A percentile compares a stretch with the other conserved stretches of the same genome.
phyloP scores from a whole-genome alignment of 371 early-diverging fungal genomes.

The Syncephalastrum racemosum region DNA sequence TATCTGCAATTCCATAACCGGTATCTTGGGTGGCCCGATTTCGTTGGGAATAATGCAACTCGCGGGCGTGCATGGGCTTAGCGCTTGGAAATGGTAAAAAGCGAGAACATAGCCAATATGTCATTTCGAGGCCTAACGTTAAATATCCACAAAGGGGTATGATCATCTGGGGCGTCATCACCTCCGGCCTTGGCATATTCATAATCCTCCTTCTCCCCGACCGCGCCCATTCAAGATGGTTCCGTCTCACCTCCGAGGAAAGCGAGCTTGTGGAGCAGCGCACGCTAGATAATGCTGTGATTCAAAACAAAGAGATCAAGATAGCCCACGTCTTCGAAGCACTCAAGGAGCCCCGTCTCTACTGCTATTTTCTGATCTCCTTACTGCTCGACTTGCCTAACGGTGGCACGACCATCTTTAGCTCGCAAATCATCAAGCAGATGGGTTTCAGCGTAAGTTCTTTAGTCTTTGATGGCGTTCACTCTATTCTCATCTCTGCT shows the following conservation, averaged over 20 bases:
- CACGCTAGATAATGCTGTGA: conserved; percentile 32
- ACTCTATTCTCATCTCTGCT: not conserved
- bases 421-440: conserved; percentile 26
- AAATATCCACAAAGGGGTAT: conserved; percentile 26
- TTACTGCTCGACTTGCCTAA: conserved; percentile 34
- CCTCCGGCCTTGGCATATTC: conserved; percentile 25
- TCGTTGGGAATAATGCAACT: conserved; percentile 5
- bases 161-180: conserved; percentile 33
- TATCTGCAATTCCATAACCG: too few relatives aligned
- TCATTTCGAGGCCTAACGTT: not conserved
- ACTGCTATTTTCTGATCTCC: conserved; percentile 29
- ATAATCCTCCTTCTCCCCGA: conserved; percentile 38
- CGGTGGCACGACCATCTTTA: conserved; percentile 39
- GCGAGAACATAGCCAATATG: not conserved
- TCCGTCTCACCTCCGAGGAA: conserved; percentile 35
- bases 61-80: conserved; percentile 18
- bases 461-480: not conserved
- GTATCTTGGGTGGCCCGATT: too few relatives aligned
- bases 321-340: conserved; percentile 32
- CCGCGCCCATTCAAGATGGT: conserved; percentile 26
- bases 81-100: conserved; percentile 38
- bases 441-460: conserved; percentile 37
- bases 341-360: conserved; percentile 28
- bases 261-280: conserved; percentile 35
- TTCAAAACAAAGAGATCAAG: conserved; percentile 31